Evolutionary conservation across 2,329 filamentous ascomycete genomes (phyloP).

Genomic region (Didymellaceae sp.): DNA sequence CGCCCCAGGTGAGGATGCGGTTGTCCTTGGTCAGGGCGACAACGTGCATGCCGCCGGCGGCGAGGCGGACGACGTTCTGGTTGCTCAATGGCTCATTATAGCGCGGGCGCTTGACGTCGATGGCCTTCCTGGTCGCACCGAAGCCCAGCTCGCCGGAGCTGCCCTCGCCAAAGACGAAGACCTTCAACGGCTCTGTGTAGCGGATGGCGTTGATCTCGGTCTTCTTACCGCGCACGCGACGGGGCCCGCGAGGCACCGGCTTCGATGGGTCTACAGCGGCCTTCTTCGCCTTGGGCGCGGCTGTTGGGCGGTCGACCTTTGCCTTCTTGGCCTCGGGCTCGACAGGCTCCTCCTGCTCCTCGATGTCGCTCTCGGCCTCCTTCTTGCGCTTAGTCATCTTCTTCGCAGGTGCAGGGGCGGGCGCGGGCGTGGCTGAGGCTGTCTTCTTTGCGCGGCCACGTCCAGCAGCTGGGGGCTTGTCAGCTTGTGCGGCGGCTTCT

Average conservation of each 20-base stretch:
- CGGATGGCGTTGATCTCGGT: conserved; percentile 69
- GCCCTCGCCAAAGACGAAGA: conserved; percentile 83
- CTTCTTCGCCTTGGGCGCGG: conserved; percentile 25
- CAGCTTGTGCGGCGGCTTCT: conserved; percentile 16
- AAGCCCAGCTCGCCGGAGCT: conserved; percentile 83
- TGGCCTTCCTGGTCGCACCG: conserved; percentile 68
- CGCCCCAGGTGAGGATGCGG: conserved; percentile 84
- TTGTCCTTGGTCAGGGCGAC: conserved; percentile 79
- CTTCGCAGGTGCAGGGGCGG: conserved; percentile 18
- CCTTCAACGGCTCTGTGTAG: conserved; percentile 65
- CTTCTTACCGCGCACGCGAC: conserved; percentile 42
- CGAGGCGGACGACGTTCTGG: conserved; percentile 74
- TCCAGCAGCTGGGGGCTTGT: conserved; percentile 21
- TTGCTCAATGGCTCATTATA: conserved; percentile 67
- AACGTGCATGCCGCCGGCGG: conserved; percentile 83
- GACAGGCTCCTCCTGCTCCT: conserved; percentile 23
- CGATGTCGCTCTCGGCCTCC: conserved; percentile 33
- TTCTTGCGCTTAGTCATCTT: conserved; percentile 42
- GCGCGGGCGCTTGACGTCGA: conserved; percentile 78
- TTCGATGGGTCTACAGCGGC: conserved; percentile 20
- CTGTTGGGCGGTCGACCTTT: conserved; percentile 27
- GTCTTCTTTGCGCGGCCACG: conserved; percentile 30
- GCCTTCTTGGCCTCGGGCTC: conserved; percentile 35
- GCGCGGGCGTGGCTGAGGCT: conserved; percentile 26
- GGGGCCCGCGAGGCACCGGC: conserved; percentile 40